Conservation (phyloP, 106 monocot species). For the Dioscorea zingiberensis region DNA sequence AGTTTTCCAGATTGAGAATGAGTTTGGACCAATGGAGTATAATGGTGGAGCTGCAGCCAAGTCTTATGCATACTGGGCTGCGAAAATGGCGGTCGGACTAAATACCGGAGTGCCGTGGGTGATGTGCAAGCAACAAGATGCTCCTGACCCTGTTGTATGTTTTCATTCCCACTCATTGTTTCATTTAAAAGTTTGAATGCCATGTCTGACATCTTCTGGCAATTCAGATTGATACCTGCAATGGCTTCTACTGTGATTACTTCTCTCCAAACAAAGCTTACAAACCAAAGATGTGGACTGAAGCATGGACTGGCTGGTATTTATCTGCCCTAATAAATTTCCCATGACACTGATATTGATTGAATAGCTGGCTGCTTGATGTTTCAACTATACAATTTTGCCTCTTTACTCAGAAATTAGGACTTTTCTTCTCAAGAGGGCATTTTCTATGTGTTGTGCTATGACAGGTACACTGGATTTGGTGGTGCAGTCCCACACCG, state of each 20-base stretch:
- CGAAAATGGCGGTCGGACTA: slow-evolving; percentile 15
- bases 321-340: neutral
- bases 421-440: neutral
- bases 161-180: neutral
- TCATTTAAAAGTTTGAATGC: neutral
- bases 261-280: slow-evolving; percentile 44
- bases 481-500: slow-evolving; percentile 30
- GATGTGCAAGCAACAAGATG: slow-evolving; percentile 21
- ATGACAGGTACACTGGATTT: slow-evolving; percentile 32
- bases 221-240: slow-evolving; percentile 48
- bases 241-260: slow-evolving; percentile 45
- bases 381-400: neutral
- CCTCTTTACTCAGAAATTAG: no score
- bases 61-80: slow-evolving; percentile 7
- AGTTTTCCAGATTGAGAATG: slow-evolving; percentile 15
- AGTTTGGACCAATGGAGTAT: slow-evolving; percentile 10
- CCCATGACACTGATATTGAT: neutral
- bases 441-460: slow-evolving; percentile 3
- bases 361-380: neutral
- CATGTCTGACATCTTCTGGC: neutral
- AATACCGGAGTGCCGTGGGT: slow-evolving; percentile 17
- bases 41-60: slow-evolving; percentile 5
- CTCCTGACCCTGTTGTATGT: slow-evolving; percentile 19
- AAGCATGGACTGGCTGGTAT: slow-evolving; percentile 48
- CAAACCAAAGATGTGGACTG: slow-evolving; percentile 46